Base-by-base conservation (phyloP, 352 stramenopile species). In the Globisporangium alternatum region DNA sequence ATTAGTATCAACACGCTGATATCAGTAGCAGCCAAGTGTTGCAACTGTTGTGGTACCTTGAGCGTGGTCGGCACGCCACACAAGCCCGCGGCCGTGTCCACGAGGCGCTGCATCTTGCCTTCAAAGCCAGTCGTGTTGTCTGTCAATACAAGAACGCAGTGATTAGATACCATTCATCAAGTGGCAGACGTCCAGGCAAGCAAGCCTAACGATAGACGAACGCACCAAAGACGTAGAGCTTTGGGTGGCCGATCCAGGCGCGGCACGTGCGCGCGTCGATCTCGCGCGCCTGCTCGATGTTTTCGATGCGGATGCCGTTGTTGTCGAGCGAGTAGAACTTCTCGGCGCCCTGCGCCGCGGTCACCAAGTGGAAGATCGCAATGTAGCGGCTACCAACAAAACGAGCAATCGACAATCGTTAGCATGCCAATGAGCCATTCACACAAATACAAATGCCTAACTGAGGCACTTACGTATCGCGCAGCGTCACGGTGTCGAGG, bases 271-370 rank as follows among this genome's bases (percentile, higher is more conserved):
- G 82, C 31, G 71, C 67, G 72, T 99, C 96, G 49, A 98, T 74
- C n/a, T 83, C 82, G 4, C 79, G 77, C n/a, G 96, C 95, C 67
- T 97, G 55, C 28, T 98, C 90, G 28, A 96, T 74, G 15, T 81
- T 94, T 83, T 99, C 97, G n/a, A 90, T 98, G 44, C 97, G 81
- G 30, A 94, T 96, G 49, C 80, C 81, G 76, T 99, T 99, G 71
- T 99, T 99, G 28, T 98, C 96, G 43, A 98, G 74, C 17, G 96
- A 97, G 76, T 99, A 99, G 70, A 96, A 98, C 62, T 90, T 83
- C 60, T 97, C 91, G 10, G 97, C 97, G 53, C 97, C 97, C 56
- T 97, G 80, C 3, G 97, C 97, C 3, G 97, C 96, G 17, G 88
- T 95, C 41, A 96, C 86, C 60, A 96, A 75, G 72, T 96, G 88